A percentile compares a stretch with the other conserved stretches of the same genome.
phyloP scores from a whole-genome alignment of 2,329 filamentous ascomycete species.

The Phialophora verrucosa region DNA sequence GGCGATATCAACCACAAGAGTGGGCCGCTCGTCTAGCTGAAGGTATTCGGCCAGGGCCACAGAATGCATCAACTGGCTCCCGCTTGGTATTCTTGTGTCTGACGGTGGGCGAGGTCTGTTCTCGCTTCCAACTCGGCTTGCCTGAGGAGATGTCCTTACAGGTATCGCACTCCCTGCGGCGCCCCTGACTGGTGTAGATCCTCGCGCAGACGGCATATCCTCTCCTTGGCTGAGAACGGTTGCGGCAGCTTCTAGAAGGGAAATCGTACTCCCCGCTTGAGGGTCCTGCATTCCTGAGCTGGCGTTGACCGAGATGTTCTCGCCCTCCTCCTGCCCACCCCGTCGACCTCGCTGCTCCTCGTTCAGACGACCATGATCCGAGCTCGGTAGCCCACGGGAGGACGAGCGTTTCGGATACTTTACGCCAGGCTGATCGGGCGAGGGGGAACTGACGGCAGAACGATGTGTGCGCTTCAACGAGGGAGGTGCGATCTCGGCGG shows the following conservation, averaged over 20 bases:
- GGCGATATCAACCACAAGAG: conserved; percentile 73
- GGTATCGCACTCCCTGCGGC: conserved; percentile 24
- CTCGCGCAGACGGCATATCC: conserved; percentile 18
- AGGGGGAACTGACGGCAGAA: conserved; percentile 17
- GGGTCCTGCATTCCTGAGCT: background rate
- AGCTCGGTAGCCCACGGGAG: background rate
- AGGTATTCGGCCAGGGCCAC: conserved; percentile 74
- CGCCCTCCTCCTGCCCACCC: conserved; percentile 27
- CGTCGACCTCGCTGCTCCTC: conserved; percentile 13
- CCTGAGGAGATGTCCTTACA: conserved; percentile 24
- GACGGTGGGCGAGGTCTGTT: conserved; percentile 57
- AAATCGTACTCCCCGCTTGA: conserved; percentile 7
- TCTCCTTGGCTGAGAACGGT: conserved; percentile 17
- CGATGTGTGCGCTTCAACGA: conserved; percentile 27
- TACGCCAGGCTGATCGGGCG: conserved; percentile 9
- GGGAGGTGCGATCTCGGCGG: conserved; percentile 8
- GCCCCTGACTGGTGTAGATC: conserved; percentile 6
- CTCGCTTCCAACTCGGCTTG: conserved; percentile 6
- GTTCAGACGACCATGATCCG: conserved; percentile 15
- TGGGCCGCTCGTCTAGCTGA: conserved; percentile 76
- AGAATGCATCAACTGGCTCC: conserved; percentile 64
- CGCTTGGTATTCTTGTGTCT: conserved; percentile 54
- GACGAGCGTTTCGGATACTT: conserved; percentile 27
- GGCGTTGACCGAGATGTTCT: background rate
- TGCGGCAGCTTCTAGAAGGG: conserved; percentile 27